These are phyloP conservation scores for Lodderomyces theae DNA, from an alignment of 1,139 yeast genomes.

Conservation along the genomic window DNA sequence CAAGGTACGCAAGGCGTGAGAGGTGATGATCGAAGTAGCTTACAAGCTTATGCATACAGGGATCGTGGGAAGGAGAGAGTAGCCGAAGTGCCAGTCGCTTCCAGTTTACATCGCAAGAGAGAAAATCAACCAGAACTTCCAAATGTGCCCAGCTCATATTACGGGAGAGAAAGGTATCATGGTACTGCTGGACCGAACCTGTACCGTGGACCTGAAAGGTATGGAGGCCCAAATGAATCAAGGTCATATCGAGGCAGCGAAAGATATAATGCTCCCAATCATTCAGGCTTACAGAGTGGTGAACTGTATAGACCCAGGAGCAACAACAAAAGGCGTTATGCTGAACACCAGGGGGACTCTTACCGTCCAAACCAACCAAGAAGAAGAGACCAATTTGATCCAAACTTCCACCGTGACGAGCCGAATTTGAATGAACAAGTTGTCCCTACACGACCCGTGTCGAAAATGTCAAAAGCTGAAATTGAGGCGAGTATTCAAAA, in stretches of 20 bases:
- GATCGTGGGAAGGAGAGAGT: constrained; percentile 4
- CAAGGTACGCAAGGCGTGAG: neutral
- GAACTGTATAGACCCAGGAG: neutral
- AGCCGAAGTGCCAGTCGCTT: neutral
- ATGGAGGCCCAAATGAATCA: neutral
- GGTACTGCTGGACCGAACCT: no score
- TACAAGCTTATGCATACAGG: neutral
- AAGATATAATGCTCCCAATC: neutral
- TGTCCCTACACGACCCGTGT: neutral
- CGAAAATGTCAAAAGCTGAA: constrained; percentile 1
- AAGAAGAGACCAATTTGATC: neutral
- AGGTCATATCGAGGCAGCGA: constrained; percentile 1
- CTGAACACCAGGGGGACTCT: neutral
- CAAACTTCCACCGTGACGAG: constrained; percentile 5
- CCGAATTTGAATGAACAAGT: neutral
- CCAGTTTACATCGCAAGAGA: neutral
- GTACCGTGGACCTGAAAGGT: no score
- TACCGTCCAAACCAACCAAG: neutral
- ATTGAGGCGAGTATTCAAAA: neutral
- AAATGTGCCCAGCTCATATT: neutral
- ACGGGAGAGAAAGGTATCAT: neutral
- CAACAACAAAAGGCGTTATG: constrained; percentile 1
- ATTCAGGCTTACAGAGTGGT: neutral
- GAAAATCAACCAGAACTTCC: neutral
- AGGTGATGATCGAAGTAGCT: neutral